Evolutionary conservation across 345 rosid species (phyloP), one percentile per base, ranked within the genome.

Genomic region (Salix koriyanagi): DNA sequence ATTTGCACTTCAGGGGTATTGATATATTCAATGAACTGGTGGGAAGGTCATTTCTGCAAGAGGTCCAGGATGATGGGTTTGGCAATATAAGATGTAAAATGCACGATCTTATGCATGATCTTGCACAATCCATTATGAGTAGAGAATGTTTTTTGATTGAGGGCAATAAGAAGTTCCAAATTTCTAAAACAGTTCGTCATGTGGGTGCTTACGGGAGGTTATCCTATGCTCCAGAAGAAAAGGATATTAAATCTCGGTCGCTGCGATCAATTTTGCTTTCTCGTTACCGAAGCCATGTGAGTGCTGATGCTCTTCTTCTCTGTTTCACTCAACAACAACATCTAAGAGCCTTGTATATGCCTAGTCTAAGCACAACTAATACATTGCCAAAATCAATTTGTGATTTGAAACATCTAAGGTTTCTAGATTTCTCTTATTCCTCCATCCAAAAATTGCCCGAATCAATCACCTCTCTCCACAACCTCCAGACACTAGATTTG

Each of bases 31-130:
- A 72, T 2, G 75, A 80, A 61, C 16, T 78, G 41, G 32, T 37
- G 34, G 65, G 69, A 76, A 30, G 79, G 41, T 81, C 79, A 0
- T 73, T 84, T 58, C 70, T 81, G 6, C 70, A 69, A 73, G 82
- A 62, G 9, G 21, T 11, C 2, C 0, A 39, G 3, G 68, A 78
- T 44, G 60, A 72, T 28, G 0, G 4, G 1, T 2, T 1, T 1
- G 76, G 76, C 4, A 11, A 46, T 0, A 50, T 11, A 2, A 37
- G 23, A 2, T 76, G 83, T 71, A 67, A 79, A 48, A 81, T 81
- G 79, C 84, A 76, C 30, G 83, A 81, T 44, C 73, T 79, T 4
- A 23, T 79, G 0, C 80, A 76, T 70, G 82, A 79, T 21, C 71
- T 81, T 62, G 84, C 79, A 30, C 32, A 42, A 25, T 71, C 67